phyloP scores from a whole-genome alignment of 163 green algal genomes.

The Botryococcus braunii region DNA sequence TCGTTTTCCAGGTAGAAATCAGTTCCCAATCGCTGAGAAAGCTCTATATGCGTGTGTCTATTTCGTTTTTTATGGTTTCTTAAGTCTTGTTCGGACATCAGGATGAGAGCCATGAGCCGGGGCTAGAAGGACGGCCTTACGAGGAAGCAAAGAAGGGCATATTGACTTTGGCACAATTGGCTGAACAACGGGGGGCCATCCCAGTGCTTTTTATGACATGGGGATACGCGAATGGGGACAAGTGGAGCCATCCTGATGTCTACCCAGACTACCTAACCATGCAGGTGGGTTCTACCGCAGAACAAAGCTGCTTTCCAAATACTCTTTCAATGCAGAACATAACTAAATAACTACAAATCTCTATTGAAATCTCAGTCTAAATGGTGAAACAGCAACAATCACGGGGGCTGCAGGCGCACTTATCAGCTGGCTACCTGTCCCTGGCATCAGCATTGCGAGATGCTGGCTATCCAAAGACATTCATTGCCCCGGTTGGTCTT shows the following conservation, averaged over 20 bases:
- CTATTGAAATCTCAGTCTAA: no score
- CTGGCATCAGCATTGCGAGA: background rate
- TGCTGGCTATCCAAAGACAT: background rate
- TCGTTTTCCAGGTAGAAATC: conserved; percentile 4
- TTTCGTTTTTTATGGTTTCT: no score
- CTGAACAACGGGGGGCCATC: background rate
- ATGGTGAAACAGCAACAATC: no score
- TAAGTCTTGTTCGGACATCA: no score
- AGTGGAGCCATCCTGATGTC: background rate
- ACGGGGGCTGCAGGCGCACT: background rate
- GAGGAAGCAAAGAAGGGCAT: background rate
- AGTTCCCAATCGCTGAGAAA: no score
- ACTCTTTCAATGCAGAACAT: no score
- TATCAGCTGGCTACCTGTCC: background rate
- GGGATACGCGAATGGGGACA: conserved; percentile 3
- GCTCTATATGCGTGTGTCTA: no score
- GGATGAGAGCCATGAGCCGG: conserved; percentile 8
- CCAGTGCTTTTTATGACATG: conserved; percentile 5
- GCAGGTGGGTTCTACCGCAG: no score
- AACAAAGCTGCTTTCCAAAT: no score
- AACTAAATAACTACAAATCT: no score
- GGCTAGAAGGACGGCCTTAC: background rate
- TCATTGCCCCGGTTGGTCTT: conserved; percentile 1
- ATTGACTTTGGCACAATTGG: background rate
- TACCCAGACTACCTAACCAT: conserved; percentile 12